phyloP scores from a whole-genome alignment of 306 rosid species.

The Luffa acutangula region DNA sequence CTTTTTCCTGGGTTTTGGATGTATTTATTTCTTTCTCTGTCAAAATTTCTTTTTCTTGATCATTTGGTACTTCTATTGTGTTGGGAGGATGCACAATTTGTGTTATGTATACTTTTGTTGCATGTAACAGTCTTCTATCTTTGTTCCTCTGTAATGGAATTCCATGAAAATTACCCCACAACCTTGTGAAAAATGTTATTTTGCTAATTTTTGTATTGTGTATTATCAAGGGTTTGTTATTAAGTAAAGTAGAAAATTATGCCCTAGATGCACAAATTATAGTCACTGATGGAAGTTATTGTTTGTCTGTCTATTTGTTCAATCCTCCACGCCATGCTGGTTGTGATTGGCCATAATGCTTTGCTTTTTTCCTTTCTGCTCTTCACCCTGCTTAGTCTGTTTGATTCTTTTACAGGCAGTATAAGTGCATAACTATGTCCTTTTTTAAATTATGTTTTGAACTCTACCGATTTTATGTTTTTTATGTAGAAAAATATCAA shows the following conservation, averaged over 20 bases:
- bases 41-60: background rate
- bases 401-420: background rate
- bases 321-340: background rate
- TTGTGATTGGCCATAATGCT: background rate
- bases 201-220: background rate
- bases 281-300: background rate
- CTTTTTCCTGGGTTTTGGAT: background rate
- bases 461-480: constrained; percentile 13
- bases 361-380: background rate
- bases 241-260: background rate
- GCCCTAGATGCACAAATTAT: background rate
- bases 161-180: background rate
- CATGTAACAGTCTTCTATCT: background rate
- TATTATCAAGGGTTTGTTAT: background rate
- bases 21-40: background rate
- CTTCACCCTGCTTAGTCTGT: background rate
- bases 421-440: background rate
- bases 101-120: background rate
- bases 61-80: background rate
- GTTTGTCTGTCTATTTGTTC: background rate
- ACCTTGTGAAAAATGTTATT: background rate
- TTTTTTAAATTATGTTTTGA: constrained; percentile 13
- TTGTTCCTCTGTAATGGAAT: background rate
- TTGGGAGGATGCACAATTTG: background rate
- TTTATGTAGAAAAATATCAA: constrained; percentile 36